phyloP scores from a whole-genome alignment of 2,329 filamentous ascomycete species.

The Cladosporium sp. region DNA sequence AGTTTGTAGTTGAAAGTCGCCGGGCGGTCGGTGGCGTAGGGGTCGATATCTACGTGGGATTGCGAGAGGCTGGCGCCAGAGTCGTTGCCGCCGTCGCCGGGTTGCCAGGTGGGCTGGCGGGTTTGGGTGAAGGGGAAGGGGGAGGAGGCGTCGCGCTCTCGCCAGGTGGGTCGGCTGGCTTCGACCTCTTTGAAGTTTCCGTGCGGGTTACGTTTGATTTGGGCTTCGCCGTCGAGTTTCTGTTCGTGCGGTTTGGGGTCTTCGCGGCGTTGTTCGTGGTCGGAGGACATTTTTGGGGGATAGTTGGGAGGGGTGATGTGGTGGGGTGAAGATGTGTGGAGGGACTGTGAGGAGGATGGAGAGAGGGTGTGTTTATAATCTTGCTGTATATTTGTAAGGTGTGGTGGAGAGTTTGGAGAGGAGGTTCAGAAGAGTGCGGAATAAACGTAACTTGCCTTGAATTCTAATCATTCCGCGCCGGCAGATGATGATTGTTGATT shows the following conservation, averaged over 20 bases:
- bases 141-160: constrained; percentile 30
- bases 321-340: background rate
- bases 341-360: background rate
- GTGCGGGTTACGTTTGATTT: constrained; percentile 60
- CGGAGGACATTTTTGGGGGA: constrained; percentile 24
- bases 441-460: too few species aligned
- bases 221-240: constrained; percentile 39
- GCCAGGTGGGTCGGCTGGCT: constrained; percentile 58
- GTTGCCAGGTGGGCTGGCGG: constrained; percentile 59
- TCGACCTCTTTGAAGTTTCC: constrained; percentile 72
- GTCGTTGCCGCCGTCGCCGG: constrained; percentile 61
- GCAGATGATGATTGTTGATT: too few species aligned
- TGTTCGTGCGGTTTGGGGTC: constrained; percentile 25
- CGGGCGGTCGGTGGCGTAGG: constrained; percentile 65
- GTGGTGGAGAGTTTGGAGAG: too few species aligned
- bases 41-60: constrained; percentile 73
- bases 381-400: background rate
- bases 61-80: constrained; percentile 47
- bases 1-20: constrained; percentile 82
- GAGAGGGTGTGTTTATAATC: background rate
- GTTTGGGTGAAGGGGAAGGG: constrained; percentile 59
- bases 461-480: too few species aligned
- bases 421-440: too few species aligned
- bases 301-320: background rate
- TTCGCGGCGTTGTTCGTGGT: constrained; percentile 23